Conservation (phyloP, 192 early-diverging fungal species). For the Kappamyces sp. region DNA sequence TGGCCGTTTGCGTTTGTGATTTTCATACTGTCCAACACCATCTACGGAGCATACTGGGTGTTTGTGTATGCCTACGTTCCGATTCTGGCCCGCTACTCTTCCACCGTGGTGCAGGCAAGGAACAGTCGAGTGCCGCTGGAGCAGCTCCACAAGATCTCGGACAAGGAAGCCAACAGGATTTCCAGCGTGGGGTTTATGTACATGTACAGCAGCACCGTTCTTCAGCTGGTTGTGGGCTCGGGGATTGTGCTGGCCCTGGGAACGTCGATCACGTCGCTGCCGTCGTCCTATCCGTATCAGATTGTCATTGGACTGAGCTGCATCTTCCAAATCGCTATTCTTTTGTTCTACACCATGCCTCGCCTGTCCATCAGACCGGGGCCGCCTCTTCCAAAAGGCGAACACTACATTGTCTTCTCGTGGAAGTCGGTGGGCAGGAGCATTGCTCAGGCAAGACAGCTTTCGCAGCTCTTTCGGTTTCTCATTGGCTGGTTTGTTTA, state of each 20-base stretch:
- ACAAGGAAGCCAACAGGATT: conserved; percentile 23
- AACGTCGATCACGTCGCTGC: conserved; percentile 1
- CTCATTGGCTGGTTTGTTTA: conserved; percentile 65
- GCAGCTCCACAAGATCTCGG: not conserved
- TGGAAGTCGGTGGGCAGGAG: conserved; percentile 14
- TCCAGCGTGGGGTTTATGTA: conserved; percentile 20
- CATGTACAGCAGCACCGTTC: conserved; percentile 11
- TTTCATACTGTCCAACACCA: conserved; percentile 15
- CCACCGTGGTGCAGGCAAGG: not conserved
- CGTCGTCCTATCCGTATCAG: conserved; percentile 19
- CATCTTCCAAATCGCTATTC: conserved; percentile 17
- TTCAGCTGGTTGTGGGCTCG: conserved; percentile 14
- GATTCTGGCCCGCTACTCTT: not conserved
- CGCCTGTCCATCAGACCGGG: conserved; percentile 24
- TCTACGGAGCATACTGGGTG: conserved; percentile 19
- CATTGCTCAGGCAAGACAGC: conserved; percentile 38
- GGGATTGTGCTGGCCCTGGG: conserved; percentile 11
- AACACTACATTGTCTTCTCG: conserved; percentile 18
- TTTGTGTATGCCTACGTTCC: conserved; percentile 20
- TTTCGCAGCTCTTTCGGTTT: conserved; percentile 56
- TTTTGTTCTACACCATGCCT: conserved; percentile 1
- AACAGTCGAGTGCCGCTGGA: not conserved
- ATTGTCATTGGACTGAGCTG: conserved; percentile 18
- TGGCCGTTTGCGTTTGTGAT: conserved; percentile 8
- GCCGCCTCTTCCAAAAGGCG: conserved; percentile 27